A percentile compares a stretch with the other conserved stretches of the same genome.
phyloP scores from a whole-genome alignment of 495 filamentous ascomycete species.

The Cladorrhinum samala region DNA sequence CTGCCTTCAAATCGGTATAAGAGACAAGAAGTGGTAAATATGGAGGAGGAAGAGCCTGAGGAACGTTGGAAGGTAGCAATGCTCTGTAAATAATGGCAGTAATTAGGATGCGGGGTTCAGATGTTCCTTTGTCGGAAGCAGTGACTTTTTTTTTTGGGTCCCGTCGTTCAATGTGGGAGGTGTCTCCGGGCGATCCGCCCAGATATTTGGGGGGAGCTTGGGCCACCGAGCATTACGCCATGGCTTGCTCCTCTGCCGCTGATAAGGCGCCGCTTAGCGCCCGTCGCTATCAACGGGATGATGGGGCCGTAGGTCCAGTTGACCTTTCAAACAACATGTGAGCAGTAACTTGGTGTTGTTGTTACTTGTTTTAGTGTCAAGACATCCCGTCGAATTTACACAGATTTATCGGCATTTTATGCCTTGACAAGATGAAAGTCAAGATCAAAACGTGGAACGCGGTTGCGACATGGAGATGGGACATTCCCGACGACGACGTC shows the following conservation, averaged over 20 bases:
- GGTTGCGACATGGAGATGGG: conserved; percentile 94
- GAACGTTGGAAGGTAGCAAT: not conserved
- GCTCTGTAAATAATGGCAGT: not conserved
- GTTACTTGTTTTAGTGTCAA: not conserved
- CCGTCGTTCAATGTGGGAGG: not conserved
- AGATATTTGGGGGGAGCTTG: conserved; percentile 13
- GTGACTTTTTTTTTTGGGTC: not conserved
- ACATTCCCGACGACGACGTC: conserved; percentile 95
- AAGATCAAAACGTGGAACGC: conserved; percentile 88
- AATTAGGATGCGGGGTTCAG: not conserved
- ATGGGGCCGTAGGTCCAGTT: not conserved
- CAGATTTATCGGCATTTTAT: too few relatives aligned
- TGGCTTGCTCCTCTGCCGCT: not conserved
- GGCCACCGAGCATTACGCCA: conserved; percentile 14
- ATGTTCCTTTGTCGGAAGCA: not conserved
- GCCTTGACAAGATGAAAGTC: conserved; percentile 69
- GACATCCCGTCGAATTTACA: too few relatives aligned
- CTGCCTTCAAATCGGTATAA: not conserved
- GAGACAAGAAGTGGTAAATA: not conserved
- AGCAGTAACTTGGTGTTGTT: not conserved
- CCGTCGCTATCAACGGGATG: too few relatives aligned
- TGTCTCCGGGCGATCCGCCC: not conserved
- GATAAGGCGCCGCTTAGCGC: too few relatives aligned
- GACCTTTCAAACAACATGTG: not conserved
- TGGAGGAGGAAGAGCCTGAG: not conserved